Conservation (phyloP, 768 basidiomycete genomes). For the Russula sp. region DNA sequence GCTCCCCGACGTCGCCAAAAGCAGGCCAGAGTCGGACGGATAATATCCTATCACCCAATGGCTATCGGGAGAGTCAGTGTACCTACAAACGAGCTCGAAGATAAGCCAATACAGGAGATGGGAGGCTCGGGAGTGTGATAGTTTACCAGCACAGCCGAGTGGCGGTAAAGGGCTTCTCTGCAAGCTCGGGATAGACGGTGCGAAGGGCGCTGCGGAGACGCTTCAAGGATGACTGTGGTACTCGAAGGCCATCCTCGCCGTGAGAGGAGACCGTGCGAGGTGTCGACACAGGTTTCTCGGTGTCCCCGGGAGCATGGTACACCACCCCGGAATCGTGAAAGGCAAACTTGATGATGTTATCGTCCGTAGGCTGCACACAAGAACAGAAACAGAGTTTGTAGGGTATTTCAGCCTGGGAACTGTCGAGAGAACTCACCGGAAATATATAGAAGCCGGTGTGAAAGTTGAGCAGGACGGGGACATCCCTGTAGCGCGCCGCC, state of each 20-base stretch:
- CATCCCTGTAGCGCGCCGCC: constrained; percentile 49
- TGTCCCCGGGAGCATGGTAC: constrained; percentile 30
- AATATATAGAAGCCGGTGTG: constrained; percentile 74
- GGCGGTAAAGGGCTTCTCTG: constrained; percentile 57
- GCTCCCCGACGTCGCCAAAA: constrained; percentile 83
- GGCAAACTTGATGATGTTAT: constrained; percentile 70
- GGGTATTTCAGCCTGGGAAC: not conserved
- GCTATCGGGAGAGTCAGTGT: constrained; percentile 79
- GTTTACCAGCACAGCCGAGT: constrained; percentile 87
- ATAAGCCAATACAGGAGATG: not conserved
- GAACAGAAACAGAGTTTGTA: not conserved
- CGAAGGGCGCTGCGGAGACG: constrained; percentile 48
- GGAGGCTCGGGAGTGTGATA: not conserved
- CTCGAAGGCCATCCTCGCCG: constrained; percentile 47
- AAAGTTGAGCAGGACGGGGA: constrained; percentile 71
- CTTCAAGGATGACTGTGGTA: constrained; percentile 53
- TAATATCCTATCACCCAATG: constrained; percentile 87
- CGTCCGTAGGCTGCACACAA: constrained; percentile 51
- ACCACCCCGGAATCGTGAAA: constrained; percentile 73
- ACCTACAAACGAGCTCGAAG: constrained; percentile 45
- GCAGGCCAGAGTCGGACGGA: constrained; percentile 49
- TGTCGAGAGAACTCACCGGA: constrained; percentile 46
- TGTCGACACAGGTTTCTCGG: constrained; percentile 48
- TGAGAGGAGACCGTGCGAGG: constrained; percentile 71
- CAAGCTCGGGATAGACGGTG: constrained; percentile 70